Conservation (phyloP, 768 basidiomycete genomes). For the Leccinum aurantiacum region DNA sequence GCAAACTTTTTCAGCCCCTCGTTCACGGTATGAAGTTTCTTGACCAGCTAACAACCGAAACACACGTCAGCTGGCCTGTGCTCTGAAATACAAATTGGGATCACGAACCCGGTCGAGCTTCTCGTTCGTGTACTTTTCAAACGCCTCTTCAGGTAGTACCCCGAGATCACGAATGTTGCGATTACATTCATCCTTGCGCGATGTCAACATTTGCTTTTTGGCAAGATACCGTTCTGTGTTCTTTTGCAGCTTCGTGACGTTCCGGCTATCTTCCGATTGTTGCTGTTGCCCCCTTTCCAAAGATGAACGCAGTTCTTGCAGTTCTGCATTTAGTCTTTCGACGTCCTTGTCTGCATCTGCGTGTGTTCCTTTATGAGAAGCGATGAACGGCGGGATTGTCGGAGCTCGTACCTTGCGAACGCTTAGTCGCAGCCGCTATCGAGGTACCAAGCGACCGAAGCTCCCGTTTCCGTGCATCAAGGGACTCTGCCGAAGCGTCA, state of each 20-base stretch:
- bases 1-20: conserved; percentile 95
- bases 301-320: conserved; percentile 64
- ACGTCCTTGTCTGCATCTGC: conserved; percentile 71
- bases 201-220: conserved; percentile 82
- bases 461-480: conserved; percentile 70
- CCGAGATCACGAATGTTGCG: conserved; percentile 95
- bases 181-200: conserved; percentile 91
- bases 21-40: conserved; percentile 89
- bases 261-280: conserved; percentile 83
- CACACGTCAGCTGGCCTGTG: conserved; percentile 2
- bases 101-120: conserved; percentile 79
- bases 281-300: conserved; percentile 79
- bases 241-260: conserved; percentile 91
- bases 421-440: conserved; percentile 63
- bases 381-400: background rate
- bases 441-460: conserved; percentile 63
- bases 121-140: conserved; percentile 88
- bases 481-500: conserved; percentile 58
- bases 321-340: conserved; percentile 57
- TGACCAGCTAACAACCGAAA: conserved; percentile 65
- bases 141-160: conserved; percentile 95
- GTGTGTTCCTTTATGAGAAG: background rate
- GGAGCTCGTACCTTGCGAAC: conserved; percentile 51
- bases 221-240: conserved; percentile 92
- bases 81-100: background rate